Percentiles rank a stretch among this genome's conserved stretches.
Evolutionary conservation across 164 flowering plant species (phyloP).

Genomic region (Euptelea pleiosperma): DNA sequence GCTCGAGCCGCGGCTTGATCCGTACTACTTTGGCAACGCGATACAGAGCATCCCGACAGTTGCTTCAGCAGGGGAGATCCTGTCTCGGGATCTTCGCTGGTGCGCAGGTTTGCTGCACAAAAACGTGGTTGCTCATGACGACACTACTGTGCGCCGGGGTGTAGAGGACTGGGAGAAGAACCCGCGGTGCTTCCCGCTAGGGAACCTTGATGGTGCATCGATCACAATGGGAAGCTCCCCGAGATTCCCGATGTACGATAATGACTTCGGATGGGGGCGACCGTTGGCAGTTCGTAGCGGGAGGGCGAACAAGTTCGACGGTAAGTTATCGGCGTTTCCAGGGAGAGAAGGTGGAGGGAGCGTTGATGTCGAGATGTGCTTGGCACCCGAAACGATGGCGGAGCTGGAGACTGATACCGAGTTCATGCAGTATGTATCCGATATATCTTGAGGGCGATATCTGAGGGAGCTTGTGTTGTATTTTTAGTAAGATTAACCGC

Average conservation of each 20-base stretch:
- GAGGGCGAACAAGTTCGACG: conserved; percentile 76
- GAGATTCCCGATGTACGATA: conserved; percentile 83
- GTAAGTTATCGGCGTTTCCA: conserved; percentile 88
- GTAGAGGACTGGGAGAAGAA: conserved; percentile 63
- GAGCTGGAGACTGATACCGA: conserved; percentile 43
- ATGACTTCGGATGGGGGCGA: conserved; percentile 91
- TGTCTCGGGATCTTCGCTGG: conserved; percentile 50
- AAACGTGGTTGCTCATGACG: conserved; percentile 51
- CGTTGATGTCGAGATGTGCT: conserved; percentile 78
- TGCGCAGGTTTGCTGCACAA: conserved; percentile 54
- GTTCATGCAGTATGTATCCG: conserved; percentile 54
- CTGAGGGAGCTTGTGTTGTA: no score
- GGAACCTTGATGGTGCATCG: conserved; percentile 64
- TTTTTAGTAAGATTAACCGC: no score
- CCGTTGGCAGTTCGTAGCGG: conserved; percentile 85
- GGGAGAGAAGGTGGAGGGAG: conserved; percentile 81
- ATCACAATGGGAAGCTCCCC: conserved; percentile 88
- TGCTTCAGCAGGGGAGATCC: conserved; percentile 53
- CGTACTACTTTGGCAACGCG: conserved; percentile 84
- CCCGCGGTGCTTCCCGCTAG: conserved; percentile 70
- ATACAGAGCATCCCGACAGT: conserved; percentile 73
- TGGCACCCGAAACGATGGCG: conserved; percentile 77
- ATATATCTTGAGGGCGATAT: neutral
- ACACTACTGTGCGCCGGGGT: conserved; percentile 39
- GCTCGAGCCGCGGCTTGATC: conserved; percentile 53